phyloP scores from a whole-genome alignment of 768 basidiomycete genomes.

The Cystobasidium ongulense region DNA sequence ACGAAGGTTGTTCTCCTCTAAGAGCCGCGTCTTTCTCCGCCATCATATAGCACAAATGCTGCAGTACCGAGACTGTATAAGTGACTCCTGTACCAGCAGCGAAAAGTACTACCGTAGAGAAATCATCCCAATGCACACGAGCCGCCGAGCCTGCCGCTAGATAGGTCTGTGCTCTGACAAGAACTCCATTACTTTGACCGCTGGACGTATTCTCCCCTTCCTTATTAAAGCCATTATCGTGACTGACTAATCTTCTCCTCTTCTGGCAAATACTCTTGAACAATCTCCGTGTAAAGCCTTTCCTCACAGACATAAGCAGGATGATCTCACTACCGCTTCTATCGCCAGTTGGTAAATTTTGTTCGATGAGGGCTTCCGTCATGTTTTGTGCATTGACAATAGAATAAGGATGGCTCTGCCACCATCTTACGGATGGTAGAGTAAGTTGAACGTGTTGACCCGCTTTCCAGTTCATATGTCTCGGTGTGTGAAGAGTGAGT shows the following conservation, averaged over 20 bases:
- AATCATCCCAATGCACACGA: constrained; percentile 55
- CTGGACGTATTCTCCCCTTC: constrained; percentile 25
- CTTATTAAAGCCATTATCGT: neutral
- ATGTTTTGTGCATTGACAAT: constrained; percentile 54
- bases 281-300: constrained; percentile 61
- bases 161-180: constrained; percentile 57
- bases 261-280: constrained; percentile 54
- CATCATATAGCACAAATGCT: constrained; percentile 57
- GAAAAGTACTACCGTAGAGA: constrained; percentile 58
- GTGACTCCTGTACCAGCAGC: constrained; percentile 69
- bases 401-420: constrained; percentile 67
- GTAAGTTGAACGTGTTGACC: constrained; percentile 70
- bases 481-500: constrained; percentile 56
- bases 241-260: constrained; percentile 43
- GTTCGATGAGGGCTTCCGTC: constrained; percentile 18
- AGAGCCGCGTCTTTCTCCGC: constrained; percentile 52
- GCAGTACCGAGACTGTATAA: constrained; percentile 60
- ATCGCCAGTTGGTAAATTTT: constrained; percentile 40
- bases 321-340: constrained; percentile 54
- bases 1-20: constrained; percentile 14
- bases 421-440: constrained; percentile 57
- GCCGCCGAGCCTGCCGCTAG: constrained; percentile 63
- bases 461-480: constrained; percentile 59
- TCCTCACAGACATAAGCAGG: constrained; percentile 61
- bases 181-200: constrained; percentile 47